phyloP scores from a whole-genome alignment of 345 rosid species.

The Boechera retrofracta region DNA sequence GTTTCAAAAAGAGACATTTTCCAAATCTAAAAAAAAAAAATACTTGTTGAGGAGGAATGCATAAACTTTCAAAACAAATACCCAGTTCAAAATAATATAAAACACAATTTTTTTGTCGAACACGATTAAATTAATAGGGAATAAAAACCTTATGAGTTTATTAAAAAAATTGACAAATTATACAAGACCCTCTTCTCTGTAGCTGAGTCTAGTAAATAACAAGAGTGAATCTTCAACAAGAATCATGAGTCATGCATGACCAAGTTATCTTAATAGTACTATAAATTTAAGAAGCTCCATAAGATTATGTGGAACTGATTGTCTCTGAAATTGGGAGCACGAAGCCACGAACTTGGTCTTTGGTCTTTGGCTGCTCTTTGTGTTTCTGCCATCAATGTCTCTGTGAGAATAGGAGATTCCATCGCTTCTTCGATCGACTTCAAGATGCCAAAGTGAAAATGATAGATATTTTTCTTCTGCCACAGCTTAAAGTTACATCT shows the following conservation, averaged over 20 bases:
- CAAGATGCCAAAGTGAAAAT: background rate
- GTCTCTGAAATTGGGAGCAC: constrained; percentile 37
- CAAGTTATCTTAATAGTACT: background rate
- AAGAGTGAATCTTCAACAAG: constrained; percentile 19
- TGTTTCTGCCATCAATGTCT: constrained; percentile 12
- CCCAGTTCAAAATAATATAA: too few relatives aligned
- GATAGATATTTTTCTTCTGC: background rate
- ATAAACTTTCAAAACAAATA: background rate
- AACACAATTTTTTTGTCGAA: background rate
- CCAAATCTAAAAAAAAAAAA: background rate
- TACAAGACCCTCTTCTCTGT: background rate
- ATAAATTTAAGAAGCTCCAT: background rate
- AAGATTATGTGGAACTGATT: constrained; percentile 14
- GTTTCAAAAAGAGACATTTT: constrained; percentile 21
- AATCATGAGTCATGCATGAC: constrained; percentile 22
- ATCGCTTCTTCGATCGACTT: constrained; percentile 15
- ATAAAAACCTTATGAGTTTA: too few relatives aligned
- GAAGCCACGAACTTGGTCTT: constrained; percentile 13
- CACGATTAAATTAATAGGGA: too few relatives aligned
- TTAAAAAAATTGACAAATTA: background rate
- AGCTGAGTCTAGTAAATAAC: background rate
- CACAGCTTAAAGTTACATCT: constrained; percentile 23
- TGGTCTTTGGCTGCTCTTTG: constrained; percentile 11
- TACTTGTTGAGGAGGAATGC: background rate
- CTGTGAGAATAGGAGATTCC: constrained; percentile 5